Evolutionary conservation across 129 eudicot species (phyloP).

Genomic region (Tagetes patula): DNA sequence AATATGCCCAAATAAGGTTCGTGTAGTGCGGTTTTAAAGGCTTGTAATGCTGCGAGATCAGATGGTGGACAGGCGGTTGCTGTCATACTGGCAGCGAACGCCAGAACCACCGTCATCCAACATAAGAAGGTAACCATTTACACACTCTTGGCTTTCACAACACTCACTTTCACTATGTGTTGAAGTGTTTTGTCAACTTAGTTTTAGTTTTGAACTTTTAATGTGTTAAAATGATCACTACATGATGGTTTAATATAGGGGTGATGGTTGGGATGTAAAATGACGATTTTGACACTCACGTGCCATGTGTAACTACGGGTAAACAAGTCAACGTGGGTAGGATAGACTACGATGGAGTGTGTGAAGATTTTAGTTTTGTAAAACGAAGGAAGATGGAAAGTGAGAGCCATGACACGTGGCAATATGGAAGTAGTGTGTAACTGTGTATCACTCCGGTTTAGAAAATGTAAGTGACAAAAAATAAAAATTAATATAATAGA

Average conservation of each 20-base stretch:
- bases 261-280: neutral
- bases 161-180: neutral
- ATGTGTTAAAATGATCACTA: conserved; percentile 16
- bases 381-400: conserved; percentile 14
- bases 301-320: conserved; percentile 34
- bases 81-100: conserved; percentile 28
- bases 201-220: neutral
- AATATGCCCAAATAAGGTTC: conserved; percentile 77
- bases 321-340: conserved; percentile 52
- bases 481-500: too few relatives aligned
- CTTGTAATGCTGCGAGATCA: conserved; percentile 64
- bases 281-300: conserved; percentile 36
- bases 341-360: conserved; percentile 26
- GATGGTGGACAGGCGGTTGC: conserved; percentile 62
- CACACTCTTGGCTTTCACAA: neutral
- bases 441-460: too few relatives aligned
- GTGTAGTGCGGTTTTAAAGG: conserved; percentile 51
- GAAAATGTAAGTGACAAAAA: too few relatives aligned
- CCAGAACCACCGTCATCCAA: conserved; percentile 23
- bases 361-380: neutral
- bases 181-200: conserved; percentile 4
- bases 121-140: conserved; percentile 29
- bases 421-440: neutral
- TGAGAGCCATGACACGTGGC: conserved; percentile 23
- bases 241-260: conserved; percentile 27